Base-by-base conservation (phyloP, 192 early-diverging fungal genomes). In the Lobosporangium transversale region DNA sequence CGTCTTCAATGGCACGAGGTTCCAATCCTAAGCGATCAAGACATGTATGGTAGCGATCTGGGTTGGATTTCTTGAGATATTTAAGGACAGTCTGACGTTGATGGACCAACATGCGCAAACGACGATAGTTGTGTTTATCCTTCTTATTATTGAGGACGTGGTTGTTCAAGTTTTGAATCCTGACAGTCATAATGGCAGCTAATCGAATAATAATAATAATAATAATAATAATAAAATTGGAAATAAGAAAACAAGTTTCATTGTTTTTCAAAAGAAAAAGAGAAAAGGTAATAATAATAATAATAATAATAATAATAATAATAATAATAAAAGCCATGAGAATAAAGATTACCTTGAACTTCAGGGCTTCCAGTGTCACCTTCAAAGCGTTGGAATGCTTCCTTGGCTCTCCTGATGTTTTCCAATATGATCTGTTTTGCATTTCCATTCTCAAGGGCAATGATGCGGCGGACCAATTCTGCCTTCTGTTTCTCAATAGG, bases 351-450 rank as follows among this genome's bases (percentile, higher is more conserved):
- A 94, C 92, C 91, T 89, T 99, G 97, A 15, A 96, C 97, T 79
- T 95, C 94, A 7, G 94, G 82, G 65, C 91, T 94, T 18, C 97
- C 97, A 14, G 95, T 94, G 79, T 99, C 97, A 29, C 85, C 86
- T 31, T 87, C 86, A 30, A 79, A 80, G 45, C 91, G 81, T 24
- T 90, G 91, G 85, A 97, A 97, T 67, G 89, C 84, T 50, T 91
- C 87, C 31, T 94, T 79, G 9, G 91, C 88, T 35, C 86, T 80
- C 66, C 79, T 68, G 27, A 88, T 80, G 69, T 99, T 99, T 82
- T 87, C 93, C 37, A 93, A 83, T 57, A 80, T 79, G 27, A 97
- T 84, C 62, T 87, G 86, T 66, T 90, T 89, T 53, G 89, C 84
- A 69, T 86, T 91, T 15, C 91, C 89, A 69, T 95, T 98, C 67